Evolutionary conservation across 352 stramenopile species (phyloP).

Genomic region (Thraustochytrium sp.): DNA sequence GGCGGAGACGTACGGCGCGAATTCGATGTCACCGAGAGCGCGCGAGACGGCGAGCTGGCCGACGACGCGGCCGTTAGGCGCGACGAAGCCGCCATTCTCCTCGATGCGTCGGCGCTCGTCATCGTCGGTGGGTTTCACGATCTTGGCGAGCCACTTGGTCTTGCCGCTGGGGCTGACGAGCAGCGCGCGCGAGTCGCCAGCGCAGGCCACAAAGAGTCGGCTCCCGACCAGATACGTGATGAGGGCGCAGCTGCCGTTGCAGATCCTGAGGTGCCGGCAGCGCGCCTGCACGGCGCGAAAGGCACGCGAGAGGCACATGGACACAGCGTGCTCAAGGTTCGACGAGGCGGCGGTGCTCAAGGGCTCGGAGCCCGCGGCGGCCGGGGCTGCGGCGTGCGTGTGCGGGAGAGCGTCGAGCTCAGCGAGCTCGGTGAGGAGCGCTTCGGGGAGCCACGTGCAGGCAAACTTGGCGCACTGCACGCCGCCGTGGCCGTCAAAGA

Average conservation of each 20-base stretch:
- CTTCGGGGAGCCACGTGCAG: not conserved
- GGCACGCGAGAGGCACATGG: not conserved
- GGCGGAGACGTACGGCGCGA: not conserved
- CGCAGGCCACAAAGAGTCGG: not conserved
- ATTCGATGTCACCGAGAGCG: constrained; percentile 33
- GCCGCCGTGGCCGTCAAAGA: constrained; percentile 40
- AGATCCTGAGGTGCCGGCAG: not conserved
- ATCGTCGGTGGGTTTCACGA: not conserved
- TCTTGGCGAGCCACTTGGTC: not conserved
- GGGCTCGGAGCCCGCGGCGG: too few species aligned
- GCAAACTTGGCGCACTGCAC: constrained; percentile 12
- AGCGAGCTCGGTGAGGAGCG: not conserved
- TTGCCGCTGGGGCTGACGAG: not conserved
- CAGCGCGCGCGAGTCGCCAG: constrained; percentile 22
- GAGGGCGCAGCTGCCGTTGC: constrained; percentile 20
- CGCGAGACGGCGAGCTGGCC: constrained; percentile 13
- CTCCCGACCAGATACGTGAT: not conserved
- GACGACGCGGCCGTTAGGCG: not conserved
- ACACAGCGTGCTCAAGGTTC: not conserved
- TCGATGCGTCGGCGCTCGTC: constrained; percentile 18
- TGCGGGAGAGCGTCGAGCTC: not conserved
- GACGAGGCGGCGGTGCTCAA: too few species aligned
- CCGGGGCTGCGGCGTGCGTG: not conserved
- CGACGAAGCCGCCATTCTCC: not conserved
- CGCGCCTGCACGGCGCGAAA: not conserved